Evolutionary conservation across 2,329 filamentous ascomycete species (phyloP).

Genomic region (Aspergillus versicolor): DNA sequence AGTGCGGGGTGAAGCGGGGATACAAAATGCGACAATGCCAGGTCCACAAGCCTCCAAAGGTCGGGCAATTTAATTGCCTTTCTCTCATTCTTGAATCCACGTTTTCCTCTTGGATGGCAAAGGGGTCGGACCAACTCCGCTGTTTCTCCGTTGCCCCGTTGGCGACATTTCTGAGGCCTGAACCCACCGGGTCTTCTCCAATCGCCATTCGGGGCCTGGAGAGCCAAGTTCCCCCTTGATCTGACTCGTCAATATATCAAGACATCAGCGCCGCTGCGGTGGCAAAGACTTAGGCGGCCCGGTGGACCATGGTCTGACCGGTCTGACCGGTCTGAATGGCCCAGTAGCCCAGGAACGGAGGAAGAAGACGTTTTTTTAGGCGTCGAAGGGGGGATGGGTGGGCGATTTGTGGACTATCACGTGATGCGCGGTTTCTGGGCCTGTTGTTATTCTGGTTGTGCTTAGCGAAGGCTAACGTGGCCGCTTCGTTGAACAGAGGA

Average conservation of each 20-base stretch:
- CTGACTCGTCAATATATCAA: neutral
- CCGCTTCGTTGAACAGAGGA: neutral
- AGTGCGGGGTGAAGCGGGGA: constrained; percentile 3
- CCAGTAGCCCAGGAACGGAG: neutral
- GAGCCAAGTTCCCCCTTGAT: neutral
- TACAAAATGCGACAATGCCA: neutral
- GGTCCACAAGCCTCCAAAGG: neutral
- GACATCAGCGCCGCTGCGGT: neutral
- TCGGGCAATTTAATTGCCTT: neutral
- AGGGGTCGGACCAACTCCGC: neutral
- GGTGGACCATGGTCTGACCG: neutral
- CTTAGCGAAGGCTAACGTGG: neutral
- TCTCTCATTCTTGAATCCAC: neutral
- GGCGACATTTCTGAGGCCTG: neutral
- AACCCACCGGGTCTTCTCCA: neutral
- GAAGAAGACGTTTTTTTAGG: neutral
- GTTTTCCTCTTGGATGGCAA: neutral
- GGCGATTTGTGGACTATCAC: neutral
- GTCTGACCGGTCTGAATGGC: neutral
- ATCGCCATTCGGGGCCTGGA: neutral
- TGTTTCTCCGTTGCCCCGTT: neutral
- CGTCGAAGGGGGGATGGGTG: neutral
- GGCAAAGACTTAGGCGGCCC: neutral
- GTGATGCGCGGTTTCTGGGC: constrained; percentile 1
- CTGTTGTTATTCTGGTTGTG: neutral